Conservation (phyloP, 306 rosid species). For the Quercus suber region DNA sequence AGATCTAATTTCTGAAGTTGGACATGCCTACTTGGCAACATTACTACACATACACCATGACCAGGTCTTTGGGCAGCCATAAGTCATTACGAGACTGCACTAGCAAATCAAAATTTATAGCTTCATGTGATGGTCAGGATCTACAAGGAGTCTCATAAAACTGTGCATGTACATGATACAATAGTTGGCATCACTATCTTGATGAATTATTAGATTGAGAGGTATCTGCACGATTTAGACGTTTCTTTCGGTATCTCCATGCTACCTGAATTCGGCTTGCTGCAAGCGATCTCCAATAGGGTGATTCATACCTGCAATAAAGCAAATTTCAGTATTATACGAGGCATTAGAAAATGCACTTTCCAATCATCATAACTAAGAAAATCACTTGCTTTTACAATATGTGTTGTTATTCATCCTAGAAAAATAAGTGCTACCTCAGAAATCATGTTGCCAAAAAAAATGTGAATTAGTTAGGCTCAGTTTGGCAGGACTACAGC, state of each 20-base stretch:
- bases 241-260: constrained; percentile 62
- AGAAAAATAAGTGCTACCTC: neutral
- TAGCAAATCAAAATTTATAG: neutral
- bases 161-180: neutral
- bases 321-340: neutral
- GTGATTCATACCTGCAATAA: constrained; percentile 64
- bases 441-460: neutral
- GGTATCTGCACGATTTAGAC: constrained; percentile 45
- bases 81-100: neutral
- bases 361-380: neutral
- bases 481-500: neutral
- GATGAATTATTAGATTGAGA: neutral
- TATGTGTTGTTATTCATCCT: neutral
- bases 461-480: neutral
- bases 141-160: neutral
- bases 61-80: neutral
- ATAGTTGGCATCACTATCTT: neutral
- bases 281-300: constrained; percentile 70
- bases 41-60: neutral
- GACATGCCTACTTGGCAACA: no score
- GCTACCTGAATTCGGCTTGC: constrained; percentile 70
- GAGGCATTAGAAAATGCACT: neutral
- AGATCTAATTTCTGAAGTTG: no score
- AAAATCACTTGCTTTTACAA: neutral
- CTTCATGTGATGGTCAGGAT: neutral